Conservation (phyloP, 2,329 filamentous ascomycete genomes). For the Helicocarpus griseus region DNA sequence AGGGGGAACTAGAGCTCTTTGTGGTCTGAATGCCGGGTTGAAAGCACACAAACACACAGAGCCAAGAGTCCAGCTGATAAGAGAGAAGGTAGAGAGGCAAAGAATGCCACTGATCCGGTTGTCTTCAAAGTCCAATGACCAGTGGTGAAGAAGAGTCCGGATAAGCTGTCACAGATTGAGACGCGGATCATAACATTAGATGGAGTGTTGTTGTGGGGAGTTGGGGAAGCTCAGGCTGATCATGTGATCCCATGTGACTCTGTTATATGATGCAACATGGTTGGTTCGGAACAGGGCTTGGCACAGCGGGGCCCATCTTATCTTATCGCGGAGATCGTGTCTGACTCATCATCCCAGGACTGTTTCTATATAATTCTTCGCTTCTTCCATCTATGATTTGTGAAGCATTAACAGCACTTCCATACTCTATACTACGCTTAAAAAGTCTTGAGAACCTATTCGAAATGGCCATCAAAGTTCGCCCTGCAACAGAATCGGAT, state of each 20-base stretch:
- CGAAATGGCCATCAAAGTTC: constrained; percentile 23
- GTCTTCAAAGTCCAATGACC: background rate
- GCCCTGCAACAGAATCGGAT: constrained; percentile 23
- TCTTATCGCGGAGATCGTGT: background rate
- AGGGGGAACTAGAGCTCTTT: background rate
- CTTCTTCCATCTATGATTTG: background rate
- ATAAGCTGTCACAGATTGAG: too few species aligned
- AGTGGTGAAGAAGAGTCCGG: background rate
- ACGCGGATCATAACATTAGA: background rate
- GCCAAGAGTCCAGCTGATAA: background rate
- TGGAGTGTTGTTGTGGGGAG: background rate
- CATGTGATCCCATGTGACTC: background rate
- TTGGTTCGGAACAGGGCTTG: background rate
- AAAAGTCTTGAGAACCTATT: too few species aligned
- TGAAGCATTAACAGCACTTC: background rate
- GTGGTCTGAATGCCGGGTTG: background rate
- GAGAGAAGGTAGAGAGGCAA: background rate
- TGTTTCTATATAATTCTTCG: background rate
- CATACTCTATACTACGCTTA: background rate
- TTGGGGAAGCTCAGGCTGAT: rapidly evolving
- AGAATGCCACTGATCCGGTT: background rate
- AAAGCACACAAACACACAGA: background rate
- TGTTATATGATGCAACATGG: background rate
- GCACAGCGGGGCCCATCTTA: background rate
- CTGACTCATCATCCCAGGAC: background rate